Base-by-base conservation (phyloP, 2,329 filamentous ascomycete genomes). In the Eutypella sp. region DNA sequence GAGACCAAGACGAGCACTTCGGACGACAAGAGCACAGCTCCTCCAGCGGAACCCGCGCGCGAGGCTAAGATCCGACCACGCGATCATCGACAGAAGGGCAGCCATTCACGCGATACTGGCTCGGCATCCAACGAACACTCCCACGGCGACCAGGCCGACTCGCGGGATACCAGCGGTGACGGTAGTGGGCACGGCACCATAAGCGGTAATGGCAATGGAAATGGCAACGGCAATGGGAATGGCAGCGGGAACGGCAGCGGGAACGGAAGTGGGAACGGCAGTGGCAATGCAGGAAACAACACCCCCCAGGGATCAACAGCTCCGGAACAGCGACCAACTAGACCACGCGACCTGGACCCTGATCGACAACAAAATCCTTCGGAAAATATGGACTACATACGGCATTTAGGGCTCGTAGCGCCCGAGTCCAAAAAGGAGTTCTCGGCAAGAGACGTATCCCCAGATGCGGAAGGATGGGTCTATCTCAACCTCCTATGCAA, bases 381-480 rank as follows among this genome's bases (percentile, higher is more conserved):
- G 0, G 87, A 93, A 2, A 95, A 93, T 50, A 82, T 93, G 65
- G 76, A 87, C 7, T 91, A 90, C 58, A 87, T 90, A 53, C 81
- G 83, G 6, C 87, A 89, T 62, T 69, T 91, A 11, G 85, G 85
- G 10, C 73, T 89, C 9, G 68, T 79, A 0, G 81, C 82, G 0
- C 81, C 81, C 0, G 74, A 84, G 40, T 61, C 79, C 2, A 54
- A 72, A 9, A 68, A 68, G 9, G 67, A 70, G 2, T 68, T 70
- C 15, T 69, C 67, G 16, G 57, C 69, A 1, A 59, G 66, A 2
- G 74, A 81, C 42, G 77, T 81, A 10, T 73, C 76, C 13, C 75
- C 82, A 0, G 82, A 85, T 45, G 72, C 74, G 0, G 82, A 89
- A 22, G 87, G 87, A 4, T 93, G 88, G 88, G 81, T 92, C 0